Evolutionary conservation across 2,329 filamentous ascomycete species (phyloP).

Genomic region (Lachnellula occidentalis): DNA sequence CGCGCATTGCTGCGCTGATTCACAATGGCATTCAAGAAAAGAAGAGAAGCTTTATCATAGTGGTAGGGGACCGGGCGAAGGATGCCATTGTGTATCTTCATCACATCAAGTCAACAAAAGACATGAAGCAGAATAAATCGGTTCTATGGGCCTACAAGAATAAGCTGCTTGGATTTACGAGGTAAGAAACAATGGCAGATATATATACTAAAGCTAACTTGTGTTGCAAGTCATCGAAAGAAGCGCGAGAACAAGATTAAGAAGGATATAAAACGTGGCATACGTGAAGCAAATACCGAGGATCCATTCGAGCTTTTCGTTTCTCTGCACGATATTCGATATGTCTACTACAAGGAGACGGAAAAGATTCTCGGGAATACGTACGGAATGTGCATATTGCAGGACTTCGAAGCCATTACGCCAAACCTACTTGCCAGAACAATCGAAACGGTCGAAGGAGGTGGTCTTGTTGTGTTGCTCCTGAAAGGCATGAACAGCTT

Average conservation of each 20-base stretch:
- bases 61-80: conserved; percentile 90
- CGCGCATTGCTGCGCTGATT: conserved; percentile 85
- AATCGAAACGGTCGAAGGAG: conserved; percentile 96
- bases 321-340: conserved; percentile 92
- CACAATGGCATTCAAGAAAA: conserved; percentile 90
- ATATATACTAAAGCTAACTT: conserved; percentile 3
- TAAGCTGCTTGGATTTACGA: conserved; percentile 89
- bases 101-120: conserved; percentile 84
- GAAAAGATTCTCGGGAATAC: conserved; percentile 98
- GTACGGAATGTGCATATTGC: conserved; percentile 95
- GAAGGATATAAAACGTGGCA: conserved; percentile 93
- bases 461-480: conserved; percentile 82
- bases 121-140: conserved; percentile 92
- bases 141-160: conserved; percentile 99
- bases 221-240: conserved; percentile 70
- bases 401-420: conserved; percentile 96
- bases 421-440: conserved; percentile 94
- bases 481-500: conserved; percentile 95
- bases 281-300: conserved; percentile 84
- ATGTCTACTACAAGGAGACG: conserved; percentile 99
- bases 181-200: conserved; percentile 35
- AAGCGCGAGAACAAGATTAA: conserved; percentile 98
- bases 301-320: conserved; percentile 98
- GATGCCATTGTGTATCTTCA: conserved; percentile 95
- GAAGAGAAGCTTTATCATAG: conserved; percentile 96